Percentiles rank a stretch among this genome's conserved stretches.
phyloP scores from a whole-genome alignment of 345 rosid genomes.

The Gossypium rotundifolium region DNA sequence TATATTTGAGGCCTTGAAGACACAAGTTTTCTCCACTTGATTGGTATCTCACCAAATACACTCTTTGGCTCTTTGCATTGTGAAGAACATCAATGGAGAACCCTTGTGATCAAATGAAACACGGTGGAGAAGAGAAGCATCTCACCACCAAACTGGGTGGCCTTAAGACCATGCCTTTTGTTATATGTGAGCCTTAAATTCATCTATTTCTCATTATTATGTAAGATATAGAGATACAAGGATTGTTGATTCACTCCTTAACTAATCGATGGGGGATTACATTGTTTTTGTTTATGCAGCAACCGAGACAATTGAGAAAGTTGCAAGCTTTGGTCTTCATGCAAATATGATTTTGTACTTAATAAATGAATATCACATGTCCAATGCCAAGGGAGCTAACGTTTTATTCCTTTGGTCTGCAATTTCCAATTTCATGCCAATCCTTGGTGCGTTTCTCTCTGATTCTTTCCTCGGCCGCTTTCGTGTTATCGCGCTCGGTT shows the following conservation, averaged over 20 bases:
- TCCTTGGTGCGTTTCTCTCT: conserved; percentile 40
- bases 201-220: background rate
- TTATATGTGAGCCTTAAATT: conserved; percentile 28
- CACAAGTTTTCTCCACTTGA: too few relatives aligned
- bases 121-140: background rate
- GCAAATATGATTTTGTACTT: conserved; percentile 46
- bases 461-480: conserved; percentile 51
- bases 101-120: background rate
- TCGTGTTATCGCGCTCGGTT: conserved; percentile 31
- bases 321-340: conserved; percentile 35
- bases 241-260: background rate
- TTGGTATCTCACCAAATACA: background rate
- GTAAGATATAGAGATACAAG: background rate
- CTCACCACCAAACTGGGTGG: conserved; percentile 35
- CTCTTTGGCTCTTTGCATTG: background rate
- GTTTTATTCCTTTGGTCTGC: conserved; percentile 42
- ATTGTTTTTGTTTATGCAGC: conserved; percentile 29
- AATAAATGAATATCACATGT: conserved; percentile 30
- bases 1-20: background rate
- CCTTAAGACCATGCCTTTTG: conserved; percentile 41
- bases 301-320: conserved; percentile 50
- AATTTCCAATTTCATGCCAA: conserved; percentile 32
- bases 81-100: background rate
- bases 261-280: background rate
- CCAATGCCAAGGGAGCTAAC: conserved; percentile 24